These are phyloP conservation scores for Trametes cubensis DNA, from an alignment of 768 basidiomycete genomes.

Conservation along the genomic window DNA sequence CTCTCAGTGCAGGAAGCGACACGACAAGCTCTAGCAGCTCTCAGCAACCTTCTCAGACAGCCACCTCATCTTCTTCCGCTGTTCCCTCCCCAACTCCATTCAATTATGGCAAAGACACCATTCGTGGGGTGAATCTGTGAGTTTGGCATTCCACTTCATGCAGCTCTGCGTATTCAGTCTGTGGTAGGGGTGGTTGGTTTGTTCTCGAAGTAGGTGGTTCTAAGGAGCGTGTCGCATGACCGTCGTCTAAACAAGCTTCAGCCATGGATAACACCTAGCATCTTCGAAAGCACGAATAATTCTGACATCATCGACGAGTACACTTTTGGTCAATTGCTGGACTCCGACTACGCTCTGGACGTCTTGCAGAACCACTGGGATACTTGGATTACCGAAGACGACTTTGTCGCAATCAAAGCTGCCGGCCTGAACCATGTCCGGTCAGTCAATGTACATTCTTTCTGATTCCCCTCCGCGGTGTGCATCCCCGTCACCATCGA, in stretches of 20 bases:
- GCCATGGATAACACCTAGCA: slow-evolving; percentile 81
- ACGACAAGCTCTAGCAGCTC: neutral
- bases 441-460: slow-evolving; percentile 34
- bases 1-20: neutral
- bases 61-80: slow-evolving; percentile 5
- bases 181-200: slow-evolving; percentile 60
- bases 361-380: slow-evolving; percentile 59
- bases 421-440: slow-evolving; percentile 76
- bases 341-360: slow-evolving; percentile 43
- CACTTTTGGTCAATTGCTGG: slow-evolving; percentile 58
- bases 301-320: slow-evolving; percentile 60
- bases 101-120: slow-evolving; percentile 46
- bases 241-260: slow-evolving; percentile 29
- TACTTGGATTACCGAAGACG: slow-evolving; percentile 71
- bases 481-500: neutral
- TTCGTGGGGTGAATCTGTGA: slow-evolving; percentile 66
- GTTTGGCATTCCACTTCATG: slow-evolving; percentile 32
- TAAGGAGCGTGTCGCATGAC: neutral
- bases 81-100: slow-evolving; percentile 36
- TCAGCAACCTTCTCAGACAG: slow-evolving; percentile 12
- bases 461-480: neutral
- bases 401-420: slow-evolving; percentile 63
- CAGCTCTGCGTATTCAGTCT: neutral
- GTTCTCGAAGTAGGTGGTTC: slow-evolving; percentile 51
- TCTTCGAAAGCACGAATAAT: slow-evolving; percentile 66